These are phyloP conservation scores for Colletotrichum chlorophyti DNA, from an alignment of 2,329 filamentous ascomycete species.

Conservation along the genomic window DNA sequence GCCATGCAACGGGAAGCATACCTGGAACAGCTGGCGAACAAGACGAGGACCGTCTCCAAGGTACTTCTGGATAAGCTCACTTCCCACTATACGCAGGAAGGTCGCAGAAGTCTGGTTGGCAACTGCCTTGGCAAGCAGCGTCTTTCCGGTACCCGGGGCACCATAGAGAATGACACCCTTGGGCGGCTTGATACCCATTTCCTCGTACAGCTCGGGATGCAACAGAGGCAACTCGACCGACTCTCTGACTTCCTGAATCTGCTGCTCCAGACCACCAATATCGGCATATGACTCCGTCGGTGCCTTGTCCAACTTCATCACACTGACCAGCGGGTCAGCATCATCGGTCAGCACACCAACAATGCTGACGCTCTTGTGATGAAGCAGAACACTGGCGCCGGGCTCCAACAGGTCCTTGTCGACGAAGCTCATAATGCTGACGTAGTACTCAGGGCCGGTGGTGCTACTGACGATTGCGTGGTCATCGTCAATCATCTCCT, in stretches of 20 bases:
- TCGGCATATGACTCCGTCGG: constrained; percentile 98
- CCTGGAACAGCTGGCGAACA: constrained; percentile 94
- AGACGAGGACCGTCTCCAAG: constrained; percentile 93
- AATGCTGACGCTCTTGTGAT: constrained; percentile 98
- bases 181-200: constrained; percentile 99
- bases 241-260: constrained; percentile 98
- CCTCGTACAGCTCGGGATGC: constrained; percentile 96
- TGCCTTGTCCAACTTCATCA: constrained; percentile 99
- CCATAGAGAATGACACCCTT: constrained; percentile 99
- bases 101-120: constrained; percentile 98
- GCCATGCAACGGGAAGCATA: constrained; percentile 42
- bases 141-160: constrained; percentile 94
- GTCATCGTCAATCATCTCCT: constrained; percentile 99
- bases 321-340: constrained; percentile 91
- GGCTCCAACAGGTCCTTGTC: constrained; percentile 98
- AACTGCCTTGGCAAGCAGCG: constrained; percentile 97
- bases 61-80: constrained; percentile 99
- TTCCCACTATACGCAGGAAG: constrained; percentile 97
- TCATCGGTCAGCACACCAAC: constrained; percentile 97
- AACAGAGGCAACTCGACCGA: constrained; percentile 94
- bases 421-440: constrained; percentile 99
- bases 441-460: constrained; percentile 97
- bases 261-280: constrained; percentile 92
- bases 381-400: constrained; percentile 90
- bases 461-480: constrained; percentile 98